These are phyloP conservation scores for Leccinum rimulosum DNA, from an alignment of 768 basidiomycete species.

Conservation along the genomic window DNA sequence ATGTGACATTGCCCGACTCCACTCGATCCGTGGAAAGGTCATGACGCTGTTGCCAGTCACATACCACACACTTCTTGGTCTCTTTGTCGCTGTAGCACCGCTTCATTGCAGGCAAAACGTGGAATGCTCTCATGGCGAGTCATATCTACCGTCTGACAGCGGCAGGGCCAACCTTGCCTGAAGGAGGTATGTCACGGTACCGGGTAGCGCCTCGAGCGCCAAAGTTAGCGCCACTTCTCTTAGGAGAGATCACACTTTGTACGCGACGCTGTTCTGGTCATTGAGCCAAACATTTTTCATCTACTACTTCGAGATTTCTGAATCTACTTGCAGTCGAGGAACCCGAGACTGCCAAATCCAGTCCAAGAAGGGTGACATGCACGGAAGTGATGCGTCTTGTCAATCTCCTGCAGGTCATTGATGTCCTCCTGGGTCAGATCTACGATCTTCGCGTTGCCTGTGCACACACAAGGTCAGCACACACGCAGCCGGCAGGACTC, in stretches of 20 bases:
- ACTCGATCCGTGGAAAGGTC: background rate
- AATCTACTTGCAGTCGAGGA: slow-evolving; percentile 49
- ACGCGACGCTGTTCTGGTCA: background rate
- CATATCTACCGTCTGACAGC: background rate
- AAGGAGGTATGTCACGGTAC: slow-evolving; percentile 1
- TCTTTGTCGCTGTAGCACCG: slow-evolving; percentile 1
- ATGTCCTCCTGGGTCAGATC: slow-evolving; percentile 64
- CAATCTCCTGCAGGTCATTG: slow-evolving; percentile 51
- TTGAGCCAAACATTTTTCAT: background rate
- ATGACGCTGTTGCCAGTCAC: background rate
- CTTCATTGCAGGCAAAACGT: background rate
- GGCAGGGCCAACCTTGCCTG: slow-evolving; percentile 11
- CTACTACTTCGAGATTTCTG: slow-evolving; percentile 3
- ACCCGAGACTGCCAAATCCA: slow-evolving; percentile 59
- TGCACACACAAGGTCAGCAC: background rate
- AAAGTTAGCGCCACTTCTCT: background rate
- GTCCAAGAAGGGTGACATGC: slow-evolving; percentile 65
- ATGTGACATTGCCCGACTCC: background rate
- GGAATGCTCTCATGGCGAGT: background rate
- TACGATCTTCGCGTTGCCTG: slow-evolving; percentile 59
- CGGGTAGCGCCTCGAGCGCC: background rate
- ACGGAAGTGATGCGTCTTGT: slow-evolving; percentile 62
- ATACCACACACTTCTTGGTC: background rate
- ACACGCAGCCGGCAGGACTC: background rate
- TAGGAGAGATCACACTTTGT: background rate